These are phyloP conservation scores for Metschnikowia vanudenii DNA, from an alignment of 805 yeast species.

Conservation along the genomic window DNA sequence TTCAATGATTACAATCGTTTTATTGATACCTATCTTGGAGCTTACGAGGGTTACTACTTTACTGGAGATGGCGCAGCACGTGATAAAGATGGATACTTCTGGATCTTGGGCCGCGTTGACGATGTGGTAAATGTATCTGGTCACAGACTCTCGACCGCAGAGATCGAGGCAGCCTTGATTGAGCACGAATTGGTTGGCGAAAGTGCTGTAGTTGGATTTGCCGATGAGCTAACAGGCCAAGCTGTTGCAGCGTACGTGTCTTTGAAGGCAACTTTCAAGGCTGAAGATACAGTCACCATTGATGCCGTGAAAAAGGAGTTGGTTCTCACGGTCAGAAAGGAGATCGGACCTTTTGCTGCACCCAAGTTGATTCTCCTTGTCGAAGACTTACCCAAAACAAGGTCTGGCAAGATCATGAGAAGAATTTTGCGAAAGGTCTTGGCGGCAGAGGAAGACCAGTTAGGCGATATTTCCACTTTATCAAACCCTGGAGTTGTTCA, in stretches of 20 bases:
- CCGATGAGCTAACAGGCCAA: constrained; percentile 96
- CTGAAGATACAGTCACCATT: constrained; percentile 45
- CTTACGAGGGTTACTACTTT: constrained; percentile 91
- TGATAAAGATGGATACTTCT: constrained; percentile 92
- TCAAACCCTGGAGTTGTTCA: constrained; percentile 84
- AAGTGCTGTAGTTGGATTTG: constrained; percentile 94
- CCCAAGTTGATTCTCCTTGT: constrained; percentile 85
- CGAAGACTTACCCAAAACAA: constrained; percentile 93
- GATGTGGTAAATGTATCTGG: constrained; percentile 98
- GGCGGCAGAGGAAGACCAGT: constrained; percentile 86
- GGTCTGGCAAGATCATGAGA: constrained; percentile 99
- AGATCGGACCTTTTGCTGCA: constrained; percentile 93
- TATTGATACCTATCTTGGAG: constrained; percentile 88
- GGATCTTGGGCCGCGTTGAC: constrained; percentile 98
- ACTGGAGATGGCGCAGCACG: constrained; percentile 99
- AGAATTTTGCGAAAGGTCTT: constrained; percentile 92
- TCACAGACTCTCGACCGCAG: constrained; percentile 97
- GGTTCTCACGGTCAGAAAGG: constrained; percentile 83
- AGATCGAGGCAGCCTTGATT: constrained; percentile 88
- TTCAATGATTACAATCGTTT: constrained; percentile 84
- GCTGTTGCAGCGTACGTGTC: constrained; percentile 95
- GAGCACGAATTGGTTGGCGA: constrained; percentile 83
- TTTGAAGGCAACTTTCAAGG: constrained; percentile 49
- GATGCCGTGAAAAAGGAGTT: constrained; percentile 65
- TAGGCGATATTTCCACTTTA: constrained; percentile 90